Evolutionary conservation across 805 yeast genomes (phyloP), one percentile per base, ranked within the genome.

Genomic region (Saturnispora quitensis): DNA sequence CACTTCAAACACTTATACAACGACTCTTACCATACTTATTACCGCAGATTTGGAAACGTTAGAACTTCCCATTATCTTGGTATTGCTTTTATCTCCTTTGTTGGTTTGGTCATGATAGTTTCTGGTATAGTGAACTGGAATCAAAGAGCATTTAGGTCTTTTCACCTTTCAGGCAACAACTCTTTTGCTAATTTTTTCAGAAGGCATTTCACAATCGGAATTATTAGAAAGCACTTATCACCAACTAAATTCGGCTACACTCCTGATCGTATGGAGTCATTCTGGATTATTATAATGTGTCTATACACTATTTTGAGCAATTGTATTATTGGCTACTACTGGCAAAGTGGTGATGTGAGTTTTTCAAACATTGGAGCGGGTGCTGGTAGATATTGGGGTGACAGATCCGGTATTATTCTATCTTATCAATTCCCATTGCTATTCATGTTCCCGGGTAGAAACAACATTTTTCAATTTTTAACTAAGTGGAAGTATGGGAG

Each of bases 401-500:
- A 79, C 57, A 69, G 87, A 58, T 58, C 81, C 1, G 85, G 81
- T 2, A 72, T 81, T 27, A 60, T 79, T 44, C 63, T 72, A 3
- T 70, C 73, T n/a, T 64, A 74, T 66, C 65, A 69, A 53, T 43
- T 74, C 36, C 87, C 88, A 3, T 62, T 80, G 44, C 55, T 81
- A 44, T 68, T 79, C 33, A 63, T 81, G 47, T 80, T 82, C 60
- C 81, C 86, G 2, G 80, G 85, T 42, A 68, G 87, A 58, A 82
- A 82, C 64, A 82, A 82, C 60, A 62, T 83, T 47, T 62, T 82
- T 52, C 80, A 75, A 54, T 77, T 78, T 77, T 17, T 77, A 17
- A 78, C 87, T 1, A 76, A 83, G 25, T 78, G 84, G 83, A 69
- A 70, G 15, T 74, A 67, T 53, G 66, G 82, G 0, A 71, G 82